These are phyloP conservation scores for Austroboletus eburneus DNA, from an alignment of 768 basidiomycete species.

Conservation along the genomic window DNA sequence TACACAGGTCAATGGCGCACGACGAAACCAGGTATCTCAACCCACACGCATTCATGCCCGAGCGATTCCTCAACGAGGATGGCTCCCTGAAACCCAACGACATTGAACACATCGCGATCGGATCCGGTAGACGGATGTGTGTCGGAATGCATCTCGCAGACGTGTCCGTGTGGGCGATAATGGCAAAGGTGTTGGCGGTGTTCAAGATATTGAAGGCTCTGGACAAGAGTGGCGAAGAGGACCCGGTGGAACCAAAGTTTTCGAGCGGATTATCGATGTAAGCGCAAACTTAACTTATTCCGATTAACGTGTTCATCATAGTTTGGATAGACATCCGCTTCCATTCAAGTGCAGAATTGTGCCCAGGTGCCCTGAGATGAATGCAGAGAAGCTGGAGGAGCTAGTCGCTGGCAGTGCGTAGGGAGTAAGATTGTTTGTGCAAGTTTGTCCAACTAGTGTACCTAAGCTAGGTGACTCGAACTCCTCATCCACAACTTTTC, in stretches of 20 bases:
- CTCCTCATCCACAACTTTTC: too few species aligned
- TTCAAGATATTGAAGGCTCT: constrained; percentile 8
- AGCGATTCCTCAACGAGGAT: constrained; percentile 33
- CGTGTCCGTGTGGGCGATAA: constrained; percentile 8
- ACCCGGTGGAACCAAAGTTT: constrained; percentile 3
- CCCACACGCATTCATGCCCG: constrained; percentile 34
- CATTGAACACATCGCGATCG: constrained; percentile 11
- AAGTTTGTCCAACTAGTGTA: too few species aligned
- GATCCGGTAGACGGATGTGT: constrained; percentile 25
- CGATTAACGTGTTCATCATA: not conserved
- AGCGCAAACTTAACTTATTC: not conserved
- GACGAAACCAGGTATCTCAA: constrained; percentile 31
- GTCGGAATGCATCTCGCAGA: constrained; percentile 20
- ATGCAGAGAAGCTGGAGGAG: not conserved
- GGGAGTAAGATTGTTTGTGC: too few species aligned
- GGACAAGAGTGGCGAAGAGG: constrained; percentile 10
- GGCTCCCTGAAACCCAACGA: constrained; percentile 10
- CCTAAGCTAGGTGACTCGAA: too few species aligned
- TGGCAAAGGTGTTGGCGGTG: constrained; percentile 8
- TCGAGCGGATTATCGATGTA: constrained; percentile 1
- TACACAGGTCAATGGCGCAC: constrained; percentile 14
- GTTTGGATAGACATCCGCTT: not conserved
- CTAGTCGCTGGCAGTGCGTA: constrained; percentile 1
- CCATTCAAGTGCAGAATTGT: constrained; percentile 5
- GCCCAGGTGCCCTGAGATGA: not conserved